phyloP scores from a whole-genome alignment of 2,329 filamentous ascomycete genomes.

The Diplodia intermedia region DNA sequence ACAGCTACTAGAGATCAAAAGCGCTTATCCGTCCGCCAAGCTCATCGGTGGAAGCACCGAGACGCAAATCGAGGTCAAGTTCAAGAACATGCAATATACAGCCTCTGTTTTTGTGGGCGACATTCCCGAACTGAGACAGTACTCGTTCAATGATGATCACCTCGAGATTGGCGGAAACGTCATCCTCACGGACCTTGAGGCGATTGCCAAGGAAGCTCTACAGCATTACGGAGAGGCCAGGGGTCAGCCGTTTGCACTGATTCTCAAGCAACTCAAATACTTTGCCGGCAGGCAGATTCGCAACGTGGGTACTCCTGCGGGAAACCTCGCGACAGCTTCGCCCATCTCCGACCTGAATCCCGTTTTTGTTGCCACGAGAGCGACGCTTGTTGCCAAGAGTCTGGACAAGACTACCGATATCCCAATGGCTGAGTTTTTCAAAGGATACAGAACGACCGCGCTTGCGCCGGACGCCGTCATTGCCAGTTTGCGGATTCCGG shows the following conservation, averaged over 20 bases:
- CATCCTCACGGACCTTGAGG: slow-evolving; percentile 87
- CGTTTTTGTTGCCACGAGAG: slow-evolving; percentile 86
- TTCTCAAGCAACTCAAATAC: slow-evolving; percentile 91
- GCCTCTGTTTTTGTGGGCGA: slow-evolving; percentile 93
- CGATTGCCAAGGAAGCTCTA: slow-evolving; percentile 79
- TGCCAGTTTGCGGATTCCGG: slow-evolving; percentile 82
- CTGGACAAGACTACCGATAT: slow-evolving; percentile 76
- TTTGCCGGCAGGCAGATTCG: slow-evolving; percentile 95
- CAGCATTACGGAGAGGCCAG: slow-evolving; percentile 74
- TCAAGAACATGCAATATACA: slow-evolving; percentile 91
- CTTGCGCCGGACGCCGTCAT: slow-evolving; percentile 83
- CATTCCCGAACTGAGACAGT: slow-evolving; percentile 86
- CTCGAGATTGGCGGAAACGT: slow-evolving; percentile 95
- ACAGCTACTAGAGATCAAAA: slow-evolving; percentile 92
- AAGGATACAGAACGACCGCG: slow-evolving; percentile 85
- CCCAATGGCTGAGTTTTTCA: slow-evolving; percentile 93
- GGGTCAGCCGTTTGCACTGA: slow-evolving; percentile 85
- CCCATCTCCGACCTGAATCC: slow-evolving; percentile 97
- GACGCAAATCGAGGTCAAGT: slow-evolving; percentile 98
- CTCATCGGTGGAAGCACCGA: slow-evolving; percentile 96
- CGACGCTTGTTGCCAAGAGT: slow-evolving; percentile 81
- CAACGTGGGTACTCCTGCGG: slow-evolving; percentile 96
- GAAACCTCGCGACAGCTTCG: slow-evolving; percentile 91
- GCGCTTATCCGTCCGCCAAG: slow-evolving; percentile 82
- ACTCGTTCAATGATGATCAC: slow-evolving; percentile 76